phyloP scores from a whole-genome alignment of 768 basidiomycete species.

The Exidia glandulosa region DNA sequence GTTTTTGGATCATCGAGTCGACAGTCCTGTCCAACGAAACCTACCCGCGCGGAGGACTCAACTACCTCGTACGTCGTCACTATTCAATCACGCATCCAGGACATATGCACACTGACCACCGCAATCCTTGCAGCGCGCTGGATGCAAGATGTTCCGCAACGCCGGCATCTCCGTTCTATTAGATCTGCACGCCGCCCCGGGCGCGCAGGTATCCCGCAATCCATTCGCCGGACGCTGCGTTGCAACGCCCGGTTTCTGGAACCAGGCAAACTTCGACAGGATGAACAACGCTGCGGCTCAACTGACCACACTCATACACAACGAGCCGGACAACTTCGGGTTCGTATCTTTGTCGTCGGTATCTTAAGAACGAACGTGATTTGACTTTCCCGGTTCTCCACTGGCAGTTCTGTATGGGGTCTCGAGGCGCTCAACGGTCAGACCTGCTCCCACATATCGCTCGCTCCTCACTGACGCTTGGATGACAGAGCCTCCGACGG shows the following conservation, averaged over 20 bases:
- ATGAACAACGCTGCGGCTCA: background rate
- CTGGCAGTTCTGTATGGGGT: background rate
- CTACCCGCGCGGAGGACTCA: background rate
- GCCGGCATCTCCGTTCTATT: slow-evolving; percentile 38
- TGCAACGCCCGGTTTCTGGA: background rate
- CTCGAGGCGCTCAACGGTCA: background rate
- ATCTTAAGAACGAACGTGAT: no score
- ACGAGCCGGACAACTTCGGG: background rate
- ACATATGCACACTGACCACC: no score
- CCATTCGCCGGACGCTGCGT: background rate
- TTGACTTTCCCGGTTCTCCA: no score
- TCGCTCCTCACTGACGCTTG: background rate
- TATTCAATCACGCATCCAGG: no score
- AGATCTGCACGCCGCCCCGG: slow-evolving; percentile 44
- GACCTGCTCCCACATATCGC: background rate
- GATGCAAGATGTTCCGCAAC: slow-evolving; percentile 1
- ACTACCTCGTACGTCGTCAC: background rate
- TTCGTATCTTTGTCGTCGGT: no score
- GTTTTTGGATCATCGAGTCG: background rate
- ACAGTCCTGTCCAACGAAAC: background rate
- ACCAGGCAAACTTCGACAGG: background rate
- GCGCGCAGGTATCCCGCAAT: slow-evolving; percentile 23
- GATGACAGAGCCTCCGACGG: background rate
- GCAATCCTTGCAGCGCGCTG: background rate
- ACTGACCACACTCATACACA: background rate